Base-by-base conservation (phyloP, 2,329 filamentous ascomycete species). In the Penicillium sp. region DNA sequence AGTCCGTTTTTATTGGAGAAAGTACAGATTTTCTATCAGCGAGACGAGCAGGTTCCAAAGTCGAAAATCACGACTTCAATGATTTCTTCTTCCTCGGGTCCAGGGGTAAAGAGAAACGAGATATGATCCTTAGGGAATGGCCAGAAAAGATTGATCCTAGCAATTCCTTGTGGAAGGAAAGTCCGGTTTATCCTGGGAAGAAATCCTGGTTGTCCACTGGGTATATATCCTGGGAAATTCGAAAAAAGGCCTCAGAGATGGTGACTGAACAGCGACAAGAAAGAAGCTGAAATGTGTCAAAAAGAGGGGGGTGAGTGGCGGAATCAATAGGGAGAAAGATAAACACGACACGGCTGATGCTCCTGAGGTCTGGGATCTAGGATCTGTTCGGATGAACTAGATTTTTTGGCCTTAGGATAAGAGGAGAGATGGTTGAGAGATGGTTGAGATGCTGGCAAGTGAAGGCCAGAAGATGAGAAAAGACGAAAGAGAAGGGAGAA, bases 1-100 rank as follows among this genome's bases (percentile, higher is more conserved):
- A 42, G 40, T 55, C 56, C 54, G 46, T 53, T 59, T 29, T 50
- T 53, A 59, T 57, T 60, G 56, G 39, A 49, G 47, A 48, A 56
- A 51, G 51, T 59, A 61, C 54, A 59, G 44, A 29, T 39, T n/a
- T n/a, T 46, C 54, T 51, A 48, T 56, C 53, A 39, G 45, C 46
- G 52, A 50, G 54, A 47, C 42, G 36, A 41, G 43, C 36, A 53
- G 38, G 42, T 43, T 48, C 38, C 49, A 52, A 50, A 46, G 46
- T 30, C 50, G 48, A 38, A 18, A 45, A 49, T 57, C 46, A 56
- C 52, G 36, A 52, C 55, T 54, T 56, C 30, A 54, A 46, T 42
- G 29, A 31, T 45, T 36, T 27, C 14, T 33, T 14, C 16, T 49
- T 55, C 14, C 49, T 54, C 49, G 53, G 47, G 49, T 43, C 39